Evolutionary conservation across 441 rosid species (phyloP), one percentile per base, ranked within the genome.

Genomic region (Populus hybrid): DNA sequence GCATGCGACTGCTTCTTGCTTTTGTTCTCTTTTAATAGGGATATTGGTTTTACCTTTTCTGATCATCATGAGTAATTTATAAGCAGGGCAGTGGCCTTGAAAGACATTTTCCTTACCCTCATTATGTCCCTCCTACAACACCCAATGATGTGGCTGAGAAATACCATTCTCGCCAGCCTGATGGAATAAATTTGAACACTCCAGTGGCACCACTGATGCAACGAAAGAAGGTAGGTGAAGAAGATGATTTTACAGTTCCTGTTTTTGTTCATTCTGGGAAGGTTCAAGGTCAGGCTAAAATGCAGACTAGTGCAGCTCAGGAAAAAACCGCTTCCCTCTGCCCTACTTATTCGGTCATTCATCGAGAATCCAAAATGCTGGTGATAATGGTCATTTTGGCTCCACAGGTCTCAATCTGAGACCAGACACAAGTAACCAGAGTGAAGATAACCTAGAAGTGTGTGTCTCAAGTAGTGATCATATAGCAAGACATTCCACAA

Each of bases 161-260:
- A 78, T 78, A 80, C 75, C 84, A 76, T 70, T 61, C 86, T 40
- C 76, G 38, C 68, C 84, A 77, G 77, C 59, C 81, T 72, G 83
- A 76, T 61, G 87, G 77, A 78, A 85, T 79, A 28, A 85, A 78
- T 81, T 76, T 76, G 79, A 88, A 81, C 77, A 66, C 74, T 80
- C 77, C 88, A 30, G 42, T 74, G 73, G 73, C 73, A 64, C 83
- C 53, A 26, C 79, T 72, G 78, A 86, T 81, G 28, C 85, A 81
- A 82, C 85, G 85, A 81, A 89, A 87, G 84, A 83, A 81, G 80
- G 76, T 74, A 3, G 82, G 88, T 57, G 92, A 91, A 80, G 98
- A 91, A 78, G 95, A 91, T 75, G 96, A 92, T 81, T 91, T 87
- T 69, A 81, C 75, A 18, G 99, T 95, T 83, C 96, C 97, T 6